phyloP scores from a whole-genome alignment of 176 grass and related monocot genomes.

The Panicum miliaceum region DNA sequence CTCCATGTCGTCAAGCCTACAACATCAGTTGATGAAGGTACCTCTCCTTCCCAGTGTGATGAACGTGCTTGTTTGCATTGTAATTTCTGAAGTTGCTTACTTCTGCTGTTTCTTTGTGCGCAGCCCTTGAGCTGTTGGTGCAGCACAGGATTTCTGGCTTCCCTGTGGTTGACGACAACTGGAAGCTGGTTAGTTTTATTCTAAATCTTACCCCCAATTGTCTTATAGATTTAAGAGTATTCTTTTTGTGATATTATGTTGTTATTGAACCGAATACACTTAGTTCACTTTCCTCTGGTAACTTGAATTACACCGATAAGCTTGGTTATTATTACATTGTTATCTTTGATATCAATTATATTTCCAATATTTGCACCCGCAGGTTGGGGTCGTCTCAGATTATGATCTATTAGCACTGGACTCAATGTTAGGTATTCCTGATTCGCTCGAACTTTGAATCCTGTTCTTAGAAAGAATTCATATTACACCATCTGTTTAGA shows the following conservation, averaged over 20 bases:
- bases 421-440: constrained; percentile 78
- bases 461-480: constrained; percentile 27
- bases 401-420: constrained; percentile 95
- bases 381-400: constrained; percentile 98
- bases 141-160: constrained; percentile 79
- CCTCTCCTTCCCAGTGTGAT: not conserved
- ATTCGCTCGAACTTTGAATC: not conserved
- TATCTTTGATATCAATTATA: constrained; percentile 15
- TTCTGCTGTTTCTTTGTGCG: not conserved
- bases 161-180: constrained; percentile 83
- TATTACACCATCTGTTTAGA: constrained; percentile 7
- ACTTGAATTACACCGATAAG: not conserved
- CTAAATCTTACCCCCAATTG: not conserved
- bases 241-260: not conserved
- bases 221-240: not conserved
- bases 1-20: constrained; percentile 68
- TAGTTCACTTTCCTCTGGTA: not conserved
- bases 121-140: constrained; percentile 81
- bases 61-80: not conserved
- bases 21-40: constrained; percentile 76
- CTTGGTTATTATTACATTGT: constrained; percentile 4
- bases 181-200: constrained; percentile 65
- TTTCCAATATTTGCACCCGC: constrained; percentile 25
- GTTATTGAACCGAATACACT: not conserved
- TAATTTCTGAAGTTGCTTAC: not conserved